Conservation (phyloP, 192 early-diverging fungal species). For the Coemansia sp. region DNA sequence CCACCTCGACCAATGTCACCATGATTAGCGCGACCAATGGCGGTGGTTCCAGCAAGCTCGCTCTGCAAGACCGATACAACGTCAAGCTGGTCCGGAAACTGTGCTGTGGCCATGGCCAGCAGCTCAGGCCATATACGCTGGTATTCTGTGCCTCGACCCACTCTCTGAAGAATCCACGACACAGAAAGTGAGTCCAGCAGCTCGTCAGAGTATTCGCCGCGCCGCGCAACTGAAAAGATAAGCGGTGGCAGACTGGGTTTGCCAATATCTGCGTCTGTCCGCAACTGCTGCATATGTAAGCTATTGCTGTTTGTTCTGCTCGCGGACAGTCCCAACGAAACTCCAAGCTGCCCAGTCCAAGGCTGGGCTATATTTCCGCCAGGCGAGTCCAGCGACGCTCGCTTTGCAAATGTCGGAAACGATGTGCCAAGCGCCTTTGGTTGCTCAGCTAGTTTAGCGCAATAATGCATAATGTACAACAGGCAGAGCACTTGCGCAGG, state of each 20-base stretch:
- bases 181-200: conserved; percentile 50
- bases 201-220: conserved; percentile 47
- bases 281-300: background rate
- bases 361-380: conserved; percentile 8
- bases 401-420: conserved; percentile 8
- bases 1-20: background rate
- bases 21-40: background rate
- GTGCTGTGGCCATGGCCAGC: conserved; percentile 47
- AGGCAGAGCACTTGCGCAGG: conserved; percentile 35
- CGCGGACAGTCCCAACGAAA: background rate
- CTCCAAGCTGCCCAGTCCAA: conserved; percentile 12
- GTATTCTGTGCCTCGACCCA: conserved; percentile 26
- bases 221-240: conserved; percentile 11
- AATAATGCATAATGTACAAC: conserved; percentile 51
- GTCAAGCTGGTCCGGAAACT: conserved; percentile 52
- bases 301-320: conserved; percentile 12
- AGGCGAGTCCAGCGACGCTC: conserved; percentile 2
- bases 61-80: conserved; percentile 36
- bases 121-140: conserved; percentile 50
- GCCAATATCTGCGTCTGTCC: background rate
- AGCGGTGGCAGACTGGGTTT: conserved; percentile 8
- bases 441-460: conserved; percentile 28
- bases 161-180: conserved; percentile 36
- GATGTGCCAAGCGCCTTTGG: conserved; percentile 7
- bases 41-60: conserved; percentile 16